These are phyloP conservation scores for Chlamydomonas eustigma DNA, from an alignment of 139 green algal genomes.

Conservation along the genomic window DNA sequence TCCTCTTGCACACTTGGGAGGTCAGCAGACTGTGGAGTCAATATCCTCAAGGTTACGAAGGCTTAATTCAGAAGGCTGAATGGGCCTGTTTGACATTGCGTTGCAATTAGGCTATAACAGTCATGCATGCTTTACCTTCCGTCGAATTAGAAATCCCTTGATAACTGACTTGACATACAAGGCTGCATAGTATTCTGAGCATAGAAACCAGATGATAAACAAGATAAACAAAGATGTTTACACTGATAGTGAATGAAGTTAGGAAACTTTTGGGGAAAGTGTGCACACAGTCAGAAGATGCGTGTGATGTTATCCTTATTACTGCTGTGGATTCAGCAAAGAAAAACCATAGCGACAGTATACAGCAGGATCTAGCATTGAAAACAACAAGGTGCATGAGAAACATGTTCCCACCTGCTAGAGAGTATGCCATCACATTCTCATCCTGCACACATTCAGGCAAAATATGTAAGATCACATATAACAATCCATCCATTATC, in stretches of 20 bases:
- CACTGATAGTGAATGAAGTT: too few species aligned
- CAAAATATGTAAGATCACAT: neutral
- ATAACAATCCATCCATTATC: too few species aligned
- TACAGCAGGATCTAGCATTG: too few species aligned
- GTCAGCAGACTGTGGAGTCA: neutral
- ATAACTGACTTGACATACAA: conserved; percentile 17
- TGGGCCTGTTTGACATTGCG: neutral
- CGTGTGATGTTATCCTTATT: too few species aligned
- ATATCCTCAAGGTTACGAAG: neutral
- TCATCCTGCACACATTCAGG: neutral
- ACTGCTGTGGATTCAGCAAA: too few species aligned
- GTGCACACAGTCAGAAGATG: too few species aligned
- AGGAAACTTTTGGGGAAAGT: too few species aligned
- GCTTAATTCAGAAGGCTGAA: neutral
- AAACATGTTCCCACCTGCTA: neutral
- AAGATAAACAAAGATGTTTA: too few species aligned
- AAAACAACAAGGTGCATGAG: neutral
- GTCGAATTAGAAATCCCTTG: conserved; percentile 17
- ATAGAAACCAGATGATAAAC: neutral
- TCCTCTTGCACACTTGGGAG: too few species aligned
- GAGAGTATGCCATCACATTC: neutral
- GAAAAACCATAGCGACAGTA: too few species aligned
- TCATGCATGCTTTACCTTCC: neutral
- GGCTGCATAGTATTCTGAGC: conserved; percentile 15
- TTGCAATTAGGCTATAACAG: neutral